Evolutionary conservation across 2,329 filamentous ascomycete species (phyloP), one percentile per base, ranked within the genome.

Genomic region (Trichoderma guizhouense): DNA sequence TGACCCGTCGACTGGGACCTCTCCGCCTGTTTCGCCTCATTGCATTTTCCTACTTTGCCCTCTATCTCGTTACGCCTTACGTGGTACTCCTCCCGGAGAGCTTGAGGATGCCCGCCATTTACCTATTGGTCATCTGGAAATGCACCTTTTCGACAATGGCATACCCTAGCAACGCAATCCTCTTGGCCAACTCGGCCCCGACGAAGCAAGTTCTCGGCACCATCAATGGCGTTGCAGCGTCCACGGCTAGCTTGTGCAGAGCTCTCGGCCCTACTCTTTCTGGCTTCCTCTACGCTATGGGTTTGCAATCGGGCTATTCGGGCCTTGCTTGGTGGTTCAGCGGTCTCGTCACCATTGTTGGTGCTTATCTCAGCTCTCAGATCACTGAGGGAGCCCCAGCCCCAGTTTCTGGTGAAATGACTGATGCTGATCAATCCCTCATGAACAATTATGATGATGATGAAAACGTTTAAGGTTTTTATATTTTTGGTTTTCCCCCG

Each of bases 241-340:
- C 95, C 2, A 94, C 93, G 2, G 96, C 96, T 5, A 97, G 94
- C 79, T 84, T 98, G 60, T 95, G 92, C 80, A 89, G 96, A 69
- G 94, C 94, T 0, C 91, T 98, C 73, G 95, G 95, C 0, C 96
- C 96, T 2, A 95, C 93, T 0, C 84, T 98, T 3, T 97, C 95
- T 3, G 96, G 96, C 2, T 84, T 94, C 32, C 86, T 98, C 28
- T 97, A 97, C 81, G 89, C 94, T 5, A 85, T 91, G 67, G 96
- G 96, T 65, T 87, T 97, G 43, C 87, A 90, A 75, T 87, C 91
- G 7, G 94, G 95, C 43, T 95, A 94, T 79, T 95, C 94, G 5
- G 94, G 94, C 24, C 86, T 98, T 39, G 92, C 94, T 0, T 99
- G 96, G 95, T 99, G 96, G 96, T 91, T 90, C 73, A 95, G 92